Evolutionary conservation across 225 moss, liverwort and hornwort genomes (phyloP).

Genomic region (Pseudoscleropodium purum): DNA sequence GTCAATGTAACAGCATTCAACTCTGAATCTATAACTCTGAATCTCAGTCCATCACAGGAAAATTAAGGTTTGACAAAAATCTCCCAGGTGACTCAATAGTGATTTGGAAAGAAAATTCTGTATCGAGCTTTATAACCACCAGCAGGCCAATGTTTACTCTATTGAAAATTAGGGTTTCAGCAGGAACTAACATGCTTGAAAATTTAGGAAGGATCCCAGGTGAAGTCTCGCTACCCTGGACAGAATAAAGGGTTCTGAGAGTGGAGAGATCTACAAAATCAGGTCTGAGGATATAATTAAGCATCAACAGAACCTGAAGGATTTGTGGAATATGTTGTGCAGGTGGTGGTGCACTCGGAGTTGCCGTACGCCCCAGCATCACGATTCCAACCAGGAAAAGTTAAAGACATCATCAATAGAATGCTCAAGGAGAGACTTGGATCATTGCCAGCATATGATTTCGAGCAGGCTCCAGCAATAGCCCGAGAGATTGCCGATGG

Average conservation of each 20-base stretch:
- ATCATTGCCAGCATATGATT: constrained; percentile 25
- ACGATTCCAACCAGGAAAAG: constrained; percentile 39
- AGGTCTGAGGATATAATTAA: background rate
- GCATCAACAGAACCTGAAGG: background rate
- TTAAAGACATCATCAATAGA: constrained; percentile 23
- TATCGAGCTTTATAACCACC: background rate
- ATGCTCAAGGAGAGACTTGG: constrained; percentile 37
- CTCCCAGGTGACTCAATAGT: background rate
- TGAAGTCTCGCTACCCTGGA: background rate
- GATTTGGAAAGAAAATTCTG: background rate
- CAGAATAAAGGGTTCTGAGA: background rate
- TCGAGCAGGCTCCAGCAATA: constrained; percentile 36
- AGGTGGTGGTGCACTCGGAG: constrained; percentile 43
- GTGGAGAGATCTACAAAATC: background rate
- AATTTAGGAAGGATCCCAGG: background rate
- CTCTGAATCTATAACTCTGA: background rate
- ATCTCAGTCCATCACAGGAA: background rate
- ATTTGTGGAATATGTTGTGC: background rate
- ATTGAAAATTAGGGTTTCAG: background rate
- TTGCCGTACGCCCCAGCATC: constrained; percentile 29
- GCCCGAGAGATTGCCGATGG: constrained; percentile 38
- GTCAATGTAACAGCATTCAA: constrained; percentile 12
- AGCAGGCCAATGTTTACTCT: background rate
- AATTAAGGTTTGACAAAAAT: background rate
- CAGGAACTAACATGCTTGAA: background rate